These are phyloP conservation scores for Lasiosphaeria miniovina DNA, from an alignment of 495 filamentous ascomycete species.

Conservation along the genomic window DNA sequence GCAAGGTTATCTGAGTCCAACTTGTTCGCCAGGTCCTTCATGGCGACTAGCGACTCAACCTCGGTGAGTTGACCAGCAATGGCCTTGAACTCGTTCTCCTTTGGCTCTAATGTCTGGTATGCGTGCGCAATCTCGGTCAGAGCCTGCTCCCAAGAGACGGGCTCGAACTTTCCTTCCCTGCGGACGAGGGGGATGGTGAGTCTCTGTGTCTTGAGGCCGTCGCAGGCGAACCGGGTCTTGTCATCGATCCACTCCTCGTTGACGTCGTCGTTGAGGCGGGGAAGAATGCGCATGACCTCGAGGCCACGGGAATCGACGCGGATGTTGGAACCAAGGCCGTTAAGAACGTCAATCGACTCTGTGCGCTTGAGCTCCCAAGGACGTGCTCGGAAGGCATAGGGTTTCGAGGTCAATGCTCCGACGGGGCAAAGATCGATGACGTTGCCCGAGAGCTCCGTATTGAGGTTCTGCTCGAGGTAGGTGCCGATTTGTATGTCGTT, in stretches of 20 bases:
- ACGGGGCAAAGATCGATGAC: conserved; percentile 98
- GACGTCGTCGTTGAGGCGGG: conserved; percentile 91
- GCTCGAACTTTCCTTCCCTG: conserved; percentile 80
- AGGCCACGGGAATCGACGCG: conserved; percentile 89
- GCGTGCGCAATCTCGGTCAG: conserved; percentile 78
- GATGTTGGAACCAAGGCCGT: conserved; percentile 91
- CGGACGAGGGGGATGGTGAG: conserved; percentile 90
- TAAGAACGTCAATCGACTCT: conserved; percentile 91
- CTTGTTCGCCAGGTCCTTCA: conserved; percentile 95
- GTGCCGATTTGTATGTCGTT: conserved; percentile 98
- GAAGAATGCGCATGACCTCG: conserved; percentile 92
- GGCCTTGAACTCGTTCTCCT: conserved; percentile 92
- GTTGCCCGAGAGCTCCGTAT: conserved; percentile 93
- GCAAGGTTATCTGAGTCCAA: conserved; percentile 94
- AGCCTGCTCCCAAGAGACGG: conserved; percentile 91
- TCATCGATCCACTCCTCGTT: conserved; percentile 99
- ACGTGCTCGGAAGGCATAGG: conserved; percentile 93
- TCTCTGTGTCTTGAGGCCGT: conserved; percentile 93
- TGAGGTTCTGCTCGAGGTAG: conserved; percentile 86
- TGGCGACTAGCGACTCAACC: conserved; percentile 86
- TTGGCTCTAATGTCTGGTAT: conserved; percentile 68
- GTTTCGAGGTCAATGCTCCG: conserved; percentile 92
- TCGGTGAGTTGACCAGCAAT: conserved; percentile 89
- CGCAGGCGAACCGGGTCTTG: conserved; percentile 94
- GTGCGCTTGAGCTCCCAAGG: conserved; percentile 94